Evolutionary conservation across 23 red algal genomes (phyloP).

Genomic region (Porphyridium purpureum): DNA sequence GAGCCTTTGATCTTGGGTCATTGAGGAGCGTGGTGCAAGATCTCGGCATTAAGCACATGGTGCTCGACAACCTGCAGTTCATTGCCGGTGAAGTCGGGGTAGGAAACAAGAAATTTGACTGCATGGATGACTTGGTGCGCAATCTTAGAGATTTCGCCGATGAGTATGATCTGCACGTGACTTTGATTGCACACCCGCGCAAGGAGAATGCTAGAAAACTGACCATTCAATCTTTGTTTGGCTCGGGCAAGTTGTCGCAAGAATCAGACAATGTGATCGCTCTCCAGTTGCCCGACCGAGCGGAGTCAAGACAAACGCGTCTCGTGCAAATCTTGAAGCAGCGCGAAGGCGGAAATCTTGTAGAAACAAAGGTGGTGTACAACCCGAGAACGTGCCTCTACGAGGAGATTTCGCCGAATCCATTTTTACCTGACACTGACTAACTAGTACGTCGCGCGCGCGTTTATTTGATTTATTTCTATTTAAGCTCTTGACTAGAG

Average conservation of each 20-base stretch:
- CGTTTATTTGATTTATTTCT: background rate
- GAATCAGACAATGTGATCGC: constrained; percentile 87
- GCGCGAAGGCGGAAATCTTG: too few relatives aligned
- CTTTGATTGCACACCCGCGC: constrained; percentile 53
- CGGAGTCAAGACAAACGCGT: background rate
- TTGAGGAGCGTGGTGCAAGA: background rate
- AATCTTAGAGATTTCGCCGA: constrained; percentile 47
- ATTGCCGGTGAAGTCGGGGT: background rate
- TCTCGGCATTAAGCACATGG: background rate
- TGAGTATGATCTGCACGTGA: constrained; percentile 48
- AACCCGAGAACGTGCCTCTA: background rate
- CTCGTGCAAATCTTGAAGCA: background rate
- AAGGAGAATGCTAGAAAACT: constrained; percentile 54
- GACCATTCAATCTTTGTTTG: constrained; percentile 47
- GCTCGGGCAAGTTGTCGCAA: constrained; percentile 54
- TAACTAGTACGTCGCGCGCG: background rate
- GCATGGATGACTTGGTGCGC: constrained; percentile 50
- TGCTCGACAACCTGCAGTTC: background rate
- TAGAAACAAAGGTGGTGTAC: background rate
- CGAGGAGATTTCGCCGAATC: background rate
- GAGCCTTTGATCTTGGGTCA: background rate
- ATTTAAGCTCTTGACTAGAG: background rate
- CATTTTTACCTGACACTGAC: background rate
- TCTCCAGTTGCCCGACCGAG: constrained; percentile 7
- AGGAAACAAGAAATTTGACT: constrained; percentile 17